Conservation (phyloP, 306 rosid genomes). For the Macrotyloma uniflorum region DNA sequence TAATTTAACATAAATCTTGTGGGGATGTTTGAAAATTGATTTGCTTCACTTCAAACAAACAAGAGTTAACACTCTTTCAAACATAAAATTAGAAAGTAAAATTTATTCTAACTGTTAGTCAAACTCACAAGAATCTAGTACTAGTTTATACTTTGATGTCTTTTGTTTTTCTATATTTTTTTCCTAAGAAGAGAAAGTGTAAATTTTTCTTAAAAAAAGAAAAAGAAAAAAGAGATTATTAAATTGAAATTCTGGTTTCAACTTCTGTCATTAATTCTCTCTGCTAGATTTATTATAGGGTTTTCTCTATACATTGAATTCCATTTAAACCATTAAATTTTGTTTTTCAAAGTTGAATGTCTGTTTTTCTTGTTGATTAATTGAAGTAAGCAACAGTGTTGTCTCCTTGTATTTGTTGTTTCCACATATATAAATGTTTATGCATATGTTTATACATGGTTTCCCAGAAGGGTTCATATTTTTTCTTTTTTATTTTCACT, state of each 20-base stretch:
- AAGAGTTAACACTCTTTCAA: background rate
- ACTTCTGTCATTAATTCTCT: background rate
- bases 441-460: constrained; percentile 12
- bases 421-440: background rate
- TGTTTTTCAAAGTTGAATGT: background rate
- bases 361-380: background rate
- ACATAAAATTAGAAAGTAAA: no score
- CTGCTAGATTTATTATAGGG: background rate
- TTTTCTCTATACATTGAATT: background rate
- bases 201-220: no score
- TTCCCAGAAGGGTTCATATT: constrained; percentile 36
- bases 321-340: background rate
- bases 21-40: background rate
- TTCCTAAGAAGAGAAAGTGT: background rate
- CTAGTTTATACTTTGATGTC: background rate
- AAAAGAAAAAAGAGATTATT: background rate
- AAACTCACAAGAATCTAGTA: background rate
- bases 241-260: background rate
- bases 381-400: constrained; percentile 33
- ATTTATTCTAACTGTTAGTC: background rate
- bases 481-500: constrained; percentile 46
- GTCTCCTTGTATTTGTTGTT: constrained; percentile 43
- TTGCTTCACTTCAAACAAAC: background rate
- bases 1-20: background rate
- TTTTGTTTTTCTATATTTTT: no score